These are phyloP conservation scores for Jimgerdemannia flammicorona DNA, from an alignment of 192 early-diverging fungal species.

Conservation along the genomic window DNA sequence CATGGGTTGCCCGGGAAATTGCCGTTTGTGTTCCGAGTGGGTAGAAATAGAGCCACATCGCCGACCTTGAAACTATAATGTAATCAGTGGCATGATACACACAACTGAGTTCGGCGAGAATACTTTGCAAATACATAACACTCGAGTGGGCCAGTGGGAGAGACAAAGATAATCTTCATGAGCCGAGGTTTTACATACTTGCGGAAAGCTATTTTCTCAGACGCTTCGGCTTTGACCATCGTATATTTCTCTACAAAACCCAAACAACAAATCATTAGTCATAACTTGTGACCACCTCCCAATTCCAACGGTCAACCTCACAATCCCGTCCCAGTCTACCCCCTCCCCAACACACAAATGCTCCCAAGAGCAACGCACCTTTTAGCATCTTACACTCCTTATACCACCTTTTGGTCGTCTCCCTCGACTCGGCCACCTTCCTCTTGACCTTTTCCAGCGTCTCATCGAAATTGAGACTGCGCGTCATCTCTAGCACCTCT, in stretches of 20 bases:
- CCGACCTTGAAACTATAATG: constrained; percentile 47
- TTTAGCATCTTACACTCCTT: constrained; percentile 26
- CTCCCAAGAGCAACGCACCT: constrained; percentile 15
- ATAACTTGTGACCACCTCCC: constrained; percentile 15
- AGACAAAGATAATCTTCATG: neutral
- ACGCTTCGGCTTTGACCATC: constrained; percentile 22
- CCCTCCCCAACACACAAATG: too few species aligned
- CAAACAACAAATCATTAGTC: neutral
- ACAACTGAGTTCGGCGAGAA: neutral
- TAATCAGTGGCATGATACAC: neutral
- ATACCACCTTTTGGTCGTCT: constrained; percentile 18
- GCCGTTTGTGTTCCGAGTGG: constrained; percentile 35
- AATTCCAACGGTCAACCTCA: constrained; percentile 30
- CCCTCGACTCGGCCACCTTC: constrained; percentile 24
- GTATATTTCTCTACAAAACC: constrained; percentile 44
- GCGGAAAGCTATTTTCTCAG: constrained; percentile 55
- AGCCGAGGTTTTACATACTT: constrained; percentile 30
- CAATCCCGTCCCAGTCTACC: neutral
- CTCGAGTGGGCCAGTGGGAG: neutral
- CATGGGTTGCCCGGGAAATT: constrained; percentile 44
- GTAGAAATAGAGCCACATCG: constrained; percentile 51
- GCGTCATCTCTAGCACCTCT: neutral
- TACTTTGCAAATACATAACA: neutral
- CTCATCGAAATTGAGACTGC: constrained; percentile 15
- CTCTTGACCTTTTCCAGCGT: constrained; percentile 21